Evolutionary conservation across 2,329 filamentous ascomycete species (phyloP).

Genomic region (Fusarium robinianum): DNA sequence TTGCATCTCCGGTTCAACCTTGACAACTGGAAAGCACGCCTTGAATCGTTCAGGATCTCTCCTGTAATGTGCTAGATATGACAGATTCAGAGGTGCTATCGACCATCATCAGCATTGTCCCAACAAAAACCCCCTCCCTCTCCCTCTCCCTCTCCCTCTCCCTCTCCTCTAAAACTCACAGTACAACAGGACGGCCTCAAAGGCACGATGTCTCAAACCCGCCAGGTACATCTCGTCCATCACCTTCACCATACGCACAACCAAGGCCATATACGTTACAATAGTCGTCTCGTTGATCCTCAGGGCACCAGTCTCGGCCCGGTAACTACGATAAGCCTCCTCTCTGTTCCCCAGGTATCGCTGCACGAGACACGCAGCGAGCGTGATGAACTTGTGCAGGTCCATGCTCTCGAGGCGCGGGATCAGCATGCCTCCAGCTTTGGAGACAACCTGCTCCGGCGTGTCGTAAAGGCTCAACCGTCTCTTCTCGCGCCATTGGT

Average conservation of each 20-base stretch:
- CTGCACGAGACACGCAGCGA: conserved; percentile 5
- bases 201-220: conserved; percentile 1
- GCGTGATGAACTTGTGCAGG: conserved; percentile 1
- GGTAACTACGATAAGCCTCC: neutral
- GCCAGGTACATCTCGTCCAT: conserved; percentile 7
- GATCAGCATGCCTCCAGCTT: no score
- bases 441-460: no score
- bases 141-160: no score
- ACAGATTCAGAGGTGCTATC: neutral
- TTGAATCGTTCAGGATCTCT: neutral
- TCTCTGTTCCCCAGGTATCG: neutral
- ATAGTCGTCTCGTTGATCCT: neutral
- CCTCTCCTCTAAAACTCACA: no score
- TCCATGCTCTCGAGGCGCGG: no score
- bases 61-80: neutral
- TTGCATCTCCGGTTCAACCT: neutral
- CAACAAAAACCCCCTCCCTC: no score
- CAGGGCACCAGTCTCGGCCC: neutral
- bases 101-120: no score
- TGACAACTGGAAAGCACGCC: neutral
- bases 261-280: neutral
- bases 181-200: conserved; percentile 2
- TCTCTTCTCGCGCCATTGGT: conserved; percentile 4
- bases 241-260: neutral
- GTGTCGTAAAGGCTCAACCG: no score